Percentiles rank a stretch among this genome's conserved stretches.
phyloP scores from a whole-genome alignment of 768 basidiomycete species.

The Hydnomerulius pinastri region DNA sequence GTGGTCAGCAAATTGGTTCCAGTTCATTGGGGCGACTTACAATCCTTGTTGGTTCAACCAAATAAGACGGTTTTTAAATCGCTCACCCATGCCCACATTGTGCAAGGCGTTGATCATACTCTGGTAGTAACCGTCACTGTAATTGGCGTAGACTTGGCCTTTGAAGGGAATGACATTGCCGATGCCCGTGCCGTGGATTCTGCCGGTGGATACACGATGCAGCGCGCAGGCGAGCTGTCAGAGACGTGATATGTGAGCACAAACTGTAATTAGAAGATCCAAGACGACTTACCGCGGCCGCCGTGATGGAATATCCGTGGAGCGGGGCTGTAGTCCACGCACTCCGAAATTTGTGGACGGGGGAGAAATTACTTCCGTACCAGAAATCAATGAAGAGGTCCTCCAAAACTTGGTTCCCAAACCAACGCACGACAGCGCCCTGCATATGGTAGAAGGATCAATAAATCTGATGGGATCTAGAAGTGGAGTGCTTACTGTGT shows the following conservation, averaged over 20 bases:
- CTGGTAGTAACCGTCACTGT: neutral
- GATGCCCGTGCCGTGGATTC: neutral
- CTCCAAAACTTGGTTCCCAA: neutral
- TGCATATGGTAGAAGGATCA: neutral
- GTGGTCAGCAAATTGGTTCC: neutral
- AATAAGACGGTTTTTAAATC: neutral
- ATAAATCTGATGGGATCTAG: neutral
- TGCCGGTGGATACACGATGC: neutral
- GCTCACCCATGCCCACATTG: neutral
- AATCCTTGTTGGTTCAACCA: neutral
- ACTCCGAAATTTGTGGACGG: neutral
- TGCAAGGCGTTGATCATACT: neutral
- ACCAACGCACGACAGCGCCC: neutral
- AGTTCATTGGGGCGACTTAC: neutral
- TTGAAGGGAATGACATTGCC: neutral
- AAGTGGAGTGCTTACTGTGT: neutral
- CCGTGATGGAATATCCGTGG: neutral
- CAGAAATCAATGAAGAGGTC: neutral
- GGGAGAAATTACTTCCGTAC: neutral
- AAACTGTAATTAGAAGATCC: neutral
- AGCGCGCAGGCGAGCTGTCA: neutral
- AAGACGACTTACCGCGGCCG: neutral
- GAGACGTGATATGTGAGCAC: neutral
- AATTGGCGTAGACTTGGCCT: neutral
- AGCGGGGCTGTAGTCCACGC: neutral